Evolutionary conservation across 139 green algal genomes (phyloP), one percentile per base, ranked within the genome.

Genomic region (Coelastrella sp.): DNA sequence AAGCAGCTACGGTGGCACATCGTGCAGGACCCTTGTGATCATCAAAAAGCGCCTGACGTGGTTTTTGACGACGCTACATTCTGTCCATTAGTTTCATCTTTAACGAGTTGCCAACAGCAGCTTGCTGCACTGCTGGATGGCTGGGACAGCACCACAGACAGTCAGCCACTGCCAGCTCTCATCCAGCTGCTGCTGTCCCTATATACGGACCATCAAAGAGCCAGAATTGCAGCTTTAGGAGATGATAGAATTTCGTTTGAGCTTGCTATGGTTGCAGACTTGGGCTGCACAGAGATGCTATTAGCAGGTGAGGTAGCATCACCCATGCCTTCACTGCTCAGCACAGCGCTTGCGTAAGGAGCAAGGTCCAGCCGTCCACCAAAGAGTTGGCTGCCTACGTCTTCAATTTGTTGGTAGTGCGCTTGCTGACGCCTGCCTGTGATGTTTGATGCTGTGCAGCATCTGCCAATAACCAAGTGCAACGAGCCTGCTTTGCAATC

Each of bases 251-350:
- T 90, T 6, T 58, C 63, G 25, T 90, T 90, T 35, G 86, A 90
- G 60, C 86, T 90, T 27, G 25, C 25, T 22, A 90, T 90, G 86
- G 12, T 90, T 25, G 86, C 73, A 8, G 86, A 84, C 24, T 60
- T 83, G 7, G 86, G 86, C 74, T 90, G 86, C 60, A n/a, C 24
- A 25, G 74, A 90, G 60, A 49, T 90, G 74, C 75, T 90, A 59
- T 75, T 90, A 7, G 19, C 86, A 85, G 59, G 86, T 90, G 27
- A 65, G 49, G 63, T 6, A 17, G 6, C 15, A 70, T 17, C 15
- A 17, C 63, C 15, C 24, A 10, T 49, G 35, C 35, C 35, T 3
- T 49, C 35, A 49, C 35, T 49, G 35, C 35, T 49, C 35, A 49
- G 35, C 35, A 49, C 35, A 49, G 35, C 35, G 35, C 35, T 49